Evolutionary conservation across 352 stramenopile species (phyloP).

Genomic region (Pythium guiyangense): DNA sequence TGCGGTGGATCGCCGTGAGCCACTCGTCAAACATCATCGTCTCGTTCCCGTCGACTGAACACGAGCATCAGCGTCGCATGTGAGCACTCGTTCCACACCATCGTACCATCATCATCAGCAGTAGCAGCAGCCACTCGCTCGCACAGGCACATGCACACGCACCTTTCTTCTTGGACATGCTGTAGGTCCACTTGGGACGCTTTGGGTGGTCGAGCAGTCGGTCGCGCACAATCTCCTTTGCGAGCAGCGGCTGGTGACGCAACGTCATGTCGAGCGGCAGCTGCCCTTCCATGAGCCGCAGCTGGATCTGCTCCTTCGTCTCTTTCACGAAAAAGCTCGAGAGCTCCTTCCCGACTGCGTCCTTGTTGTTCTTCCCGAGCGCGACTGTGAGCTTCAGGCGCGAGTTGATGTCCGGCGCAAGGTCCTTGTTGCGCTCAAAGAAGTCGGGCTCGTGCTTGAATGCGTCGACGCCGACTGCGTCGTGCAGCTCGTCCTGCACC

Average conservation of each 20-base stretch:
- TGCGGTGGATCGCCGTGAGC: slow-evolving; percentile 82
- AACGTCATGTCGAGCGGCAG: slow-evolving; percentile 48
- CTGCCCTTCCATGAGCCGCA: slow-evolving; percentile 83
- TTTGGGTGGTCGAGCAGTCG: slow-evolving; percentile 69
- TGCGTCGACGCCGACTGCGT: slow-evolving; percentile 26
- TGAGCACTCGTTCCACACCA: background rate
- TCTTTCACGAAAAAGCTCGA: slow-evolving; percentile 87
- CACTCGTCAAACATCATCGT: slow-evolving; percentile 84
- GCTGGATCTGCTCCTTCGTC: slow-evolving; percentile 83
- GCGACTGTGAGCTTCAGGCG: slow-evolving; percentile 76
- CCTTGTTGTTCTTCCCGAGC: slow-evolving; percentile 80
- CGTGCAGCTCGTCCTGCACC: slow-evolving; percentile 17
- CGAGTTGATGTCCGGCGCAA: slow-evolving; percentile 59
- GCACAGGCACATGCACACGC: background rate
- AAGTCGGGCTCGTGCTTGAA: slow-evolving; percentile 56
- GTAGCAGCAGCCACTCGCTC: background rate
- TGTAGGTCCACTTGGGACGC: slow-evolving; percentile 68
- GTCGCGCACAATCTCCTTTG: slow-evolving; percentile 54
- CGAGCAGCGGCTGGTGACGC: slow-evolving; percentile 51
- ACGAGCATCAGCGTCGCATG: no score
- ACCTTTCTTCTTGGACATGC: slow-evolving; percentile 83
- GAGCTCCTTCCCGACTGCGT: slow-evolving; percentile 75
- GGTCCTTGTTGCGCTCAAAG: slow-evolving; percentile 62
- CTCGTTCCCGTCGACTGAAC: slow-evolving; percentile 72
- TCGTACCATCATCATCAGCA: background rate